Evolutionary conservation across 148 eudicot genomes (phyloP).

Genomic region (Rhododendron simsii): DNA sequence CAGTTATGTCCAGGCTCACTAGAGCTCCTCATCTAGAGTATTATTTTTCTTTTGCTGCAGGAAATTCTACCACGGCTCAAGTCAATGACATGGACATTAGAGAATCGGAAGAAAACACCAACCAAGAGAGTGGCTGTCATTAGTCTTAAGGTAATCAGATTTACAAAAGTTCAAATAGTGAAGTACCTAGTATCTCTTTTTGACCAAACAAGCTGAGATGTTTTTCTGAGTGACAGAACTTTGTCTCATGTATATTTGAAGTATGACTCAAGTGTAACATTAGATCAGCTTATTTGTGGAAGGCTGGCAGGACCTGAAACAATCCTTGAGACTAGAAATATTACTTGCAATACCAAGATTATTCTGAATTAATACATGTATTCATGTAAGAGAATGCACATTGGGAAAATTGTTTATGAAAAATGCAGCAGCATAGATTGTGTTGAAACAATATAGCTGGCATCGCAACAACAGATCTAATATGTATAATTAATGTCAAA

Average conservation of each 20-base stretch:
- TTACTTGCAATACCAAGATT: background rate
- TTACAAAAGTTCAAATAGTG: background rate
- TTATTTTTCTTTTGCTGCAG: constrained; percentile 11
- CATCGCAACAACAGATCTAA: background rate
- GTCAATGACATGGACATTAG: constrained; percentile 35
- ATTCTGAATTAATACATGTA: background rate
- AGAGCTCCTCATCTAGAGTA: background rate
- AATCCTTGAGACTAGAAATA: background rate
- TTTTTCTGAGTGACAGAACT: background rate
- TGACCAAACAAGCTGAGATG: background rate
- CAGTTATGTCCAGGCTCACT: background rate
- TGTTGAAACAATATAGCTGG: background rate
- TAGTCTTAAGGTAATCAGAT: constrained; percentile 20
- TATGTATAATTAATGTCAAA: background rate
- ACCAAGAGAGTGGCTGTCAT: constrained; percentile 21
- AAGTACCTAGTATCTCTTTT: constrained; percentile 1
- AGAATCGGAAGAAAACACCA: constrained; percentile 10
- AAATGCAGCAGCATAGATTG: background rate
- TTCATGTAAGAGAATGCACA: background rate
- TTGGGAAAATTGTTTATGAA: background rate
- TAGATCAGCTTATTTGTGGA: background rate
- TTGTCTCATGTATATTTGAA: background rate
- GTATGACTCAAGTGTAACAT: background rate
- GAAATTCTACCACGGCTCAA: constrained; percentile 26
- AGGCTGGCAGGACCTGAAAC: background rate